Evolutionary conservation across 2,329 filamentous ascomycete species (phyloP).

Genomic region (Lachnellula subtilissima): DNA sequence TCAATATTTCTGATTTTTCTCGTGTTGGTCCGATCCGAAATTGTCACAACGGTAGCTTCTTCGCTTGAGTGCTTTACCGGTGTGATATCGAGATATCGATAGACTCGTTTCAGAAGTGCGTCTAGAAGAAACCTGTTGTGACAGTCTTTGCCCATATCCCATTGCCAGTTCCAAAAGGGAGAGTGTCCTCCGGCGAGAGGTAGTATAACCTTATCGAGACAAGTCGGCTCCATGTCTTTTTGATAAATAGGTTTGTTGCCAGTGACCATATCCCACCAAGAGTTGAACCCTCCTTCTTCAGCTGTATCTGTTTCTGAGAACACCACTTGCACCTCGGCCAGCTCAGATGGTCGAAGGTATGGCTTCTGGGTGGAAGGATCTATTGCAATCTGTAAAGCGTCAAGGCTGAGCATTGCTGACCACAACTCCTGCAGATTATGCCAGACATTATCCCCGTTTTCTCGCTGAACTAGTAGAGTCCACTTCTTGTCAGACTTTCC

Average conservation of each 20-base stretch:
- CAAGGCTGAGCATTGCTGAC: neutral
- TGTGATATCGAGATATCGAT: constrained; percentile 7
- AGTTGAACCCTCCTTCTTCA: constrained; percentile 7
- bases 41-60: constrained; percentile 7
- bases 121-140: constrained; percentile 7
- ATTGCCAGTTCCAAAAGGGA: constrained; percentile 25
- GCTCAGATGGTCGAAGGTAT: constrained; percentile 8
- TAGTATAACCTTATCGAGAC: constrained; percentile 20
- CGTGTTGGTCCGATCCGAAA: constrained; percentile 9
- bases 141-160: constrained; percentile 6
- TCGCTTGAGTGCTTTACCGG: neutral
- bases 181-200: constrained; percentile 29
- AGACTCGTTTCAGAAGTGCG: constrained; percentile 6
- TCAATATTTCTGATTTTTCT: constrained; percentile 7
- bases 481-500: neutral
- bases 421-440: constrained; percentile 5
- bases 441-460: neutral
- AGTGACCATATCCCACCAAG: constrained; percentile 10
- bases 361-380: constrained; percentile 7
- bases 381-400: constrained; percentile 11
- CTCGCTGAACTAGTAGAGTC: neutral
- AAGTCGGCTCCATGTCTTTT: constrained; percentile 9
- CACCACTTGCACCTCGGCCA: constrained; percentile 8
- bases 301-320: constrained; percentile 4
- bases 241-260: constrained; percentile 12